phyloP scores from a whole-genome alignment of 179 eudicot genomes.

The Beta corolliflora region DNA sequence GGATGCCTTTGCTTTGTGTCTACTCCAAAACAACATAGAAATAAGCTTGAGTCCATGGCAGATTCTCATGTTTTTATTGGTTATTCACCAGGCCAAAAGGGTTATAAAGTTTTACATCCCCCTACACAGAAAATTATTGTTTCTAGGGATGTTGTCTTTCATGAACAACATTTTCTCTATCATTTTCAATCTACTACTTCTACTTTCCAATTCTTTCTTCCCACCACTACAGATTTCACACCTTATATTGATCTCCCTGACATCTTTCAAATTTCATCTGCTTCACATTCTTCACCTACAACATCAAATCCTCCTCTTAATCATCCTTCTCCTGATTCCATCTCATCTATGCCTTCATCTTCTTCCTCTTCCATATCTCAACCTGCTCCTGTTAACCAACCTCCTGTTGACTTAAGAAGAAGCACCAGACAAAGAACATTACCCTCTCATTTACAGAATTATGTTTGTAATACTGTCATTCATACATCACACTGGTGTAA shows the following conservation, averaged over 20 bases:
- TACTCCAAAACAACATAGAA: background rate
- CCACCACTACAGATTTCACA: background rate
- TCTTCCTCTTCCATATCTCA: too few relatives aligned
- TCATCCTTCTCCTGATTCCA: too few relatives aligned
- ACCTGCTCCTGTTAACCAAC: too few relatives aligned
- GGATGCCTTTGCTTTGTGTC: slow-evolving; percentile 3
- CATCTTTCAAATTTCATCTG: too few relatives aligned
- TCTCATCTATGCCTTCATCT: too few relatives aligned
- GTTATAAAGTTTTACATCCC: background rate
- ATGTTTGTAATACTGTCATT: too few relatives aligned
- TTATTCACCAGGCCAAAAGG: background rate
- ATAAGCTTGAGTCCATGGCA: background rate
- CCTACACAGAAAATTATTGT: background rate
- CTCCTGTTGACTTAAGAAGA: too few relatives aligned
- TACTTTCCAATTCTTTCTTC: background rate
- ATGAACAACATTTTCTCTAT: slow-evolving; percentile 1
- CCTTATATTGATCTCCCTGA: background rate
- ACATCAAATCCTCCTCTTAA: too few relatives aligned
- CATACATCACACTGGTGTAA: too few relatives aligned
- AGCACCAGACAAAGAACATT: too few relatives aligned
- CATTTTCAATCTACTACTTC: background rate
- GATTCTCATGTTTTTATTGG: background rate
- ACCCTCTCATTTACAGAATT: too few relatives aligned
- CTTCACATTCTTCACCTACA: too few relatives aligned
- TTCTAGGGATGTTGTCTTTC: background rate